Evolutionary conservation across 2,329 filamentous ascomycete species (phyloP), one percentile per base, ranked within the genome.

Genomic region (Diaporthe destruens): DNA sequence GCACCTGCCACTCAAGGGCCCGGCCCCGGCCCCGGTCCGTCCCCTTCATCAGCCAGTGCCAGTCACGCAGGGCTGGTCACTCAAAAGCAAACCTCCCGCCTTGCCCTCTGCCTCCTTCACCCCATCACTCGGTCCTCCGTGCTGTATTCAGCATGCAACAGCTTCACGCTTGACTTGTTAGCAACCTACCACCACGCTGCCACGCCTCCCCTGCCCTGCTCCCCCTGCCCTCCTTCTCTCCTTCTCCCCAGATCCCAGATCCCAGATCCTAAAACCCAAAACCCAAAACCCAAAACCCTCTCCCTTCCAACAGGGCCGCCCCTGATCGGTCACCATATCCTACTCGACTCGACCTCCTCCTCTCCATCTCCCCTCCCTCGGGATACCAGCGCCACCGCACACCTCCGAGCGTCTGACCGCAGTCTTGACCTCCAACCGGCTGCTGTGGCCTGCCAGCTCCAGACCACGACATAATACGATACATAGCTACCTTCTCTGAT

Each of bases 1-100:
- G 29, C 44, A 51, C 44, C 57, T 65, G 59, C 59, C 44, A 65
- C 29, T 51, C 44, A 51, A 65, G 29, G 61, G 61, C 59, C 65
- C 65, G 11, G 63, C 42, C 63, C 42, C 51, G 63, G 34, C 32
- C 63, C 36, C 36, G 36, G 36, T 39, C 49, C 49, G 51, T 56
- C 65, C 65, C 29, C 55, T 57, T 57, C 53, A 69, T 57, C 59
- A 65, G 59, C 29, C 59, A 65, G 18, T 49, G 59, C 56, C 66
- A 57, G 54, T 69, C 67, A 47, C 42, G 53, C 55, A 55, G 32
- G 66, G 44, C 67, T 29, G 25, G 25, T 57, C 54, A 59, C 44
- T 59, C 68, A 70, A 70, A 70, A 70, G 55, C 68, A 59, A 61
- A 61, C 68, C 29, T 70, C 44, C 68, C 57, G 68, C 55, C 55